Evolutionary conservation across 116 monocot genomes (phyloP), one percentile per base, ranked within the genome.

Genomic region (Phalaenopsis hybrid): DNA sequence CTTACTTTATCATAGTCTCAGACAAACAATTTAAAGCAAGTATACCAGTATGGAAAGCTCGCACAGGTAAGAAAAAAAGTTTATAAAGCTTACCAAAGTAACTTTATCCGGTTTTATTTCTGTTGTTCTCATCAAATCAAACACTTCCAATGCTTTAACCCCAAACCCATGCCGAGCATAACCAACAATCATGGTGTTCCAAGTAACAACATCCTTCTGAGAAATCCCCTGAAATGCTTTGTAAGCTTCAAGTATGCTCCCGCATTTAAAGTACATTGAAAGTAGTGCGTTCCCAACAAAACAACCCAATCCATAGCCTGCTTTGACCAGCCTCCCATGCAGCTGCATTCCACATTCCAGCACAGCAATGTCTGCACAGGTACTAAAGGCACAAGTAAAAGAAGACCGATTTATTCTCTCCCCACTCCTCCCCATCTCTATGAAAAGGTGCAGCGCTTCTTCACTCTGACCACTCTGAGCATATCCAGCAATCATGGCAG

Each of bases 151-250:
- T 46, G 95, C 91, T 49, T 88, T 87, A 58, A 77, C 82, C 0
- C 95, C 95, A 81, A 92, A 95, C 10, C 95, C 92, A 83, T 92
- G 95, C 80, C 89, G 82, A 52, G 92, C 91, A 84, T 88, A 91
- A 68, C 92, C 95, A 70, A 84, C 83, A 76, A 92, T 92, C 89
- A 95, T 89, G 17, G 95, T 92, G 85, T 95, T 95, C 95, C 95
- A 95, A 10, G 95, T 85, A 5, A 95, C 91, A 1, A 88, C 84
- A 85, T 95, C 92, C 89, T 85, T 92, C 12, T 88, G 84, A 5
- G 63, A 2, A 77, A 91, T 91, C 80, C 85, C 91, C 69, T 57
- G 44, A 80, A 91, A 93, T 18, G 91, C 81, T 44, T 80, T 69
- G 51, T 87, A 89, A 18, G 93, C 90, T 49, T 91, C 93, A 18